phyloP scores from a whole-genome alignment of 2,329 filamentous ascomycete species.

The Colletotrichum zoysiae region DNA sequence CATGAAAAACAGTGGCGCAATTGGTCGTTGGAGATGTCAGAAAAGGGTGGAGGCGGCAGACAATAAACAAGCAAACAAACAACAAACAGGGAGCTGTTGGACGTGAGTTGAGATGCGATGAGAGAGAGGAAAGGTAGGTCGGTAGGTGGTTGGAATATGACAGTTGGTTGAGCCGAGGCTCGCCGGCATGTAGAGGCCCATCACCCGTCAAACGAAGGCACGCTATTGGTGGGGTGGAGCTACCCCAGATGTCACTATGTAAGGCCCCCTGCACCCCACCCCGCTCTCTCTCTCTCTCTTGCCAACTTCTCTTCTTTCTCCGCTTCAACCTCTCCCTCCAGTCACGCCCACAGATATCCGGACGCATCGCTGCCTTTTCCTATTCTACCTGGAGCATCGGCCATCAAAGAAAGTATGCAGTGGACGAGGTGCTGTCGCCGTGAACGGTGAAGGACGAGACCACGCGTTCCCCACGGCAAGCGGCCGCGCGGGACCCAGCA shows the following conservation, averaged over 20 bases:
- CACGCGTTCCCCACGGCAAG: too few species aligned
- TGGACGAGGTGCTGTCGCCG: neutral
- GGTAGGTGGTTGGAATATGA: neutral
- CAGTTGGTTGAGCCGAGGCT: conserved; percentile 34
- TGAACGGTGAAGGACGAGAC: neutral
- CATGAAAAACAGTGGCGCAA: conserved; percentile 7
- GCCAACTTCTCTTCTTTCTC: neutral
- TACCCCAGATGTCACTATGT: conserved; percentile 31
- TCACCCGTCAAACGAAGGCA: conserved; percentile 1
- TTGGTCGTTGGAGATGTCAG: neutral
- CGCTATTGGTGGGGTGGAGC: conserved; percentile 27
- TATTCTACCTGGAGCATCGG: neutral
- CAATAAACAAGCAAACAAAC: too few species aligned
- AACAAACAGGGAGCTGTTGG: too few species aligned
- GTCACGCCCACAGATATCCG: neutral
- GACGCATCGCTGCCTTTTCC: neutral
- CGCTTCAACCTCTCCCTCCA: neutral
- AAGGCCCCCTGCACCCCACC: too few species aligned
- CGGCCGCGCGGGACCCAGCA: neutral
- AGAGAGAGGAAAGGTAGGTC: neutral
- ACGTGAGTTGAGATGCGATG: neutral
- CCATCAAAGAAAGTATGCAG: neutral
- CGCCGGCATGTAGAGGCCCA: conserved; percentile 1
- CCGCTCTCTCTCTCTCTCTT: too few species aligned
- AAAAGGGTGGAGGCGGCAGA: neutral